A percentile compares a stretch with the other conserved stretches of the same genome.
Conservation (phyloP, 164 flowering plant species). For the Vitis cinerea region DNA sequence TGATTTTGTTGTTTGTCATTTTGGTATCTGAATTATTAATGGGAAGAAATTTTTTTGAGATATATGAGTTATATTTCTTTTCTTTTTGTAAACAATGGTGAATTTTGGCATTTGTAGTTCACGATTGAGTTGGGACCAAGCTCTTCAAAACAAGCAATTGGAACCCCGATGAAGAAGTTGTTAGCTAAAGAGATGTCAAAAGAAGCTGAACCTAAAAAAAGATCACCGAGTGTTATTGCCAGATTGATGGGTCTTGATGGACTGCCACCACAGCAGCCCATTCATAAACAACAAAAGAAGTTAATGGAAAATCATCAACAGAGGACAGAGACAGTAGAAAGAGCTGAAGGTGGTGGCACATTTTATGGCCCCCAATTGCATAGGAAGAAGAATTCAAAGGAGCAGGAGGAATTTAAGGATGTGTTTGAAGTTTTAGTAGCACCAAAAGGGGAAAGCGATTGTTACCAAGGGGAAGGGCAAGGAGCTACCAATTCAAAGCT, state of each 20-base stretch:
- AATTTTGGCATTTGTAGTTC: conserved; percentile 25
- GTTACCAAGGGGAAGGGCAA: conserved; percentile 17
- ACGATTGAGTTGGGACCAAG: conserved; percentile 29
- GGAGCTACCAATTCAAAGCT: conserved; percentile 20
- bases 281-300: conserved; percentile 38
- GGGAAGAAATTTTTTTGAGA: not conserved
- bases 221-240: conserved; percentile 77
- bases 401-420: conserved; percentile 75
- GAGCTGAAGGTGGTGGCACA: conserved; percentile 19
- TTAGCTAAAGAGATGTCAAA: conserved; percentile 68
- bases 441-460: conserved; percentile 22
- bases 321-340: conserved; percentile 23
- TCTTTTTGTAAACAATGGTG: not conserved
- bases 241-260: conserved; percentile 91
- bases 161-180: conserved; percentile 60
- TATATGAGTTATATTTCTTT: not conserved
- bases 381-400: conserved; percentile 41
- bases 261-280: conserved; percentile 55
- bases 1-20: not conserved
- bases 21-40: not conserved
- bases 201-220: conserved; percentile 54
- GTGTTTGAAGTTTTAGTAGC: conserved; percentile 73
- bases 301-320: conserved; percentile 23
- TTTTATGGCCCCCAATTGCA: conserved; percentile 30
- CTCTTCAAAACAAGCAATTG: conserved; percentile 24